phyloP scores from a whole-genome alignment of 2,329 filamentous ascomycete species.

The Thermoascus crustaceus region DNA sequence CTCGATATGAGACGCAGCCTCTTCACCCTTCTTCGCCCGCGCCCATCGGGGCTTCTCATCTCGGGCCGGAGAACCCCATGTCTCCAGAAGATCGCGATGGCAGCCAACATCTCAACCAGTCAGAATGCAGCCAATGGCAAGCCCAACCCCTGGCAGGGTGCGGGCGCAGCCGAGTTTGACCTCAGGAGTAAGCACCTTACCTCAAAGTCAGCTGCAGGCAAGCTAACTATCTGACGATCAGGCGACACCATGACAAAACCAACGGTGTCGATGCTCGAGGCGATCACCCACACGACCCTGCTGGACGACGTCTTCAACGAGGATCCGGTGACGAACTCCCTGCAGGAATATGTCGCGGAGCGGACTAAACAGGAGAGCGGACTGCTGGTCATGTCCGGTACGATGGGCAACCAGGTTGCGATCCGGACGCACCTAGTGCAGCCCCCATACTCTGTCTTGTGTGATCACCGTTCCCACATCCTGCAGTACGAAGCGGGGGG shows the following conservation, averaged over 20 bases:
- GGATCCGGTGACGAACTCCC: conserved; percentile 66
- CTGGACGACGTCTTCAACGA: conserved; percentile 78
- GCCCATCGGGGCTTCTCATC: neutral
- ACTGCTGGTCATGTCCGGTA: conserved; percentile 78
- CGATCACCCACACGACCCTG: conserved; percentile 65
- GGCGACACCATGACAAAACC: conserved; percentile 68
- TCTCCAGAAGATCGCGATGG: conserved; percentile 14
- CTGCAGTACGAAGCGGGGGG: conserved; percentile 58
- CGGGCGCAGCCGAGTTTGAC: conserved; percentile 49
- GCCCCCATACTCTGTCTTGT: conserved; percentile 72
- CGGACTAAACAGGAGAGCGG: conserved; percentile 68
- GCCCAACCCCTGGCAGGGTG: conserved; percentile 30
- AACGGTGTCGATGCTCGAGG: conserved; percentile 70
- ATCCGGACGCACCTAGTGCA: conserved; percentile 68
- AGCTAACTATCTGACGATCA: conserved; percentile 17
- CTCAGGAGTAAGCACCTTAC: conserved; percentile 39
- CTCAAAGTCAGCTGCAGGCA: neutral
- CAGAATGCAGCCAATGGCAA: conserved; percentile 12
- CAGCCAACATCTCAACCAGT: conserved; percentile 12
- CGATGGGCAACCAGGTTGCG: conserved; percentile 88
- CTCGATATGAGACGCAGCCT: conserved; percentile 8
- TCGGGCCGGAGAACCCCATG: conserved; percentile 6
- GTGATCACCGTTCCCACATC: conserved; percentile 72
- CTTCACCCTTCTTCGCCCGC: conserved; percentile 8
- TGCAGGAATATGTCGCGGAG: conserved; percentile 66